Base-by-base conservation (phyloP, 495 filamentous ascomycete species). In the Xeromyces bisporus region DNA sequence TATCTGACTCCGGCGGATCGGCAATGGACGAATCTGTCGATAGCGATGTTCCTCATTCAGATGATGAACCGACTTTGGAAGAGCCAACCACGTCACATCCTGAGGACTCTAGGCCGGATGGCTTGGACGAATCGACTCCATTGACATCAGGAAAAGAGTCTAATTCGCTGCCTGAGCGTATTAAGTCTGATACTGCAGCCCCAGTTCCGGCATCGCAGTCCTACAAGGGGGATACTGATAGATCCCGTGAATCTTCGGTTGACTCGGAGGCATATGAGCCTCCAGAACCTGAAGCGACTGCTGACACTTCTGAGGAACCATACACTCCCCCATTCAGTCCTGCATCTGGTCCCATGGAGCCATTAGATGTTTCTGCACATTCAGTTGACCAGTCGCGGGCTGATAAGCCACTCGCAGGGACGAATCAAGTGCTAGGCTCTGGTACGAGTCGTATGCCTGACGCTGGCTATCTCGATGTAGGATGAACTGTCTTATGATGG, bases 201-300 rank as follows among this genome's bases (percentile, higher is more conserved):
- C 33, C 31, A n/a, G 10, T 32, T n/a, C n/a, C n/a, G n/a, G n/a
- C n/a, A n/a, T n/a, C n/a, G n/a, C n/a, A n/a, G 12, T 28, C 42
- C 16, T 26, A 30, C 27, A 9, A 31, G 14, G 38, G 34, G 15
- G 38, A 46, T 26, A 26, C 46, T 11, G 15, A 21, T 12, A 18
- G 23, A 13, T 41, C 37, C 23, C 43, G 40, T 25, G 50, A 56
- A 36, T 45, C 45, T n/a, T 53, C 50, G 9, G 44, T 43, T 15
- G 40, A 39, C 18, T 66, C 60, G 12, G 63, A 75, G 32, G 62
- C 48, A 12, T 75, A 75, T 41, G 72, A 75, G 37, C 70, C 71
- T 16, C 69, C 69, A 14, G 71, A 73, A 46, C 55, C 64, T 10
- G 50, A 51, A 13, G 32, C 46, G 15, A 36, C 41, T 13, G 37